Base-by-base conservation (phyloP, 2,329 filamentous ascomycete species). In the Colletotrichum limetticola region DNA sequence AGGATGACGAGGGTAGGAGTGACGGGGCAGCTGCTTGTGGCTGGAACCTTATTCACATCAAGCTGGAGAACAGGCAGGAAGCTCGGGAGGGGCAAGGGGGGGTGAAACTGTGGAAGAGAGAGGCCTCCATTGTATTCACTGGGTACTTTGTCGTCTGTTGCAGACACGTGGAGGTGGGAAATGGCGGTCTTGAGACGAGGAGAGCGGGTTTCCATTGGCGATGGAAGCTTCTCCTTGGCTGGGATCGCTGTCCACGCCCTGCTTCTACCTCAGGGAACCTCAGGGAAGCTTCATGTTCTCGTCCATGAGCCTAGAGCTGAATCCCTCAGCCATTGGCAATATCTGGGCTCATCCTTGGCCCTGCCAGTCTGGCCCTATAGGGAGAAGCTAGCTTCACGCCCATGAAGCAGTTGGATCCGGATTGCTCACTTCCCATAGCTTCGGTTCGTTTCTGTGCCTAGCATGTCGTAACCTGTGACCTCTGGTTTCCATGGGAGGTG, bases 111-210 rank as follows among this genome's bases (percentile, higher is more conserved):
- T 30, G 32, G 32, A 35, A 35, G 46, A 28, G 63, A 68, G 72
- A 74, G 72, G 68, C 68, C 72, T 74, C 72, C 68, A 56, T 65
- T 46, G 46, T 62, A 55, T 65, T 53, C 67, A 58, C 22, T 65
- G 70, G 46, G 32, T 32, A 61, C 22, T 12, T 5, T 56, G 26
- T 19, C 16, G 26, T 22, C 14, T 16, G 56, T 35, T 35, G 16
- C 46, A 65, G 68, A 73, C 71, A 73, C 71, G 71, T 73, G 66
- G 66, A 73, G 66, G 19, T 49, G 59, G 42, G 35, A 69, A 71
- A 66, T 28, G 37, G 71, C 71, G 66, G 71, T 65, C 60, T 66
- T 73, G 70, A 60, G 37, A 42, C 7, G 14, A 16, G 14, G 37
- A 30, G 28, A 58, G 22, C 26, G 30, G 63, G 66, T n/a, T 28